Evolutionary conservation across 345 rosid species (phyloP), one percentile per base, ranked within the genome.

Genomic region (Eucalyptus victrix): DNA sequence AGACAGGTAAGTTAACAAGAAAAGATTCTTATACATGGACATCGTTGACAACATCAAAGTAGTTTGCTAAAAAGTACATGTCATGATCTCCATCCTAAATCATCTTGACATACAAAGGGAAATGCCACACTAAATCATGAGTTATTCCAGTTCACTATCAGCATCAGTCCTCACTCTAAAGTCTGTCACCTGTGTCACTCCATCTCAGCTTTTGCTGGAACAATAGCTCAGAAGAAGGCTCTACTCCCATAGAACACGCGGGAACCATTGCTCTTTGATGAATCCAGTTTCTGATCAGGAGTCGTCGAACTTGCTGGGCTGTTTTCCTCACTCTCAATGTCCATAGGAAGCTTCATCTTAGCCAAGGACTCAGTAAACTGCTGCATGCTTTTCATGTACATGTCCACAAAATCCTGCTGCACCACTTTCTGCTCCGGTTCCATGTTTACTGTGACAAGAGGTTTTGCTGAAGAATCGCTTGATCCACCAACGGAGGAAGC

Each of bases 341-440:
- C 99, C 91, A 97, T 86, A 65, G 99, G 99, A 86, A 98, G 99
- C 93, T 97, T 98, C 99, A 98, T 98, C 94, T 97, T 97, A 51
- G 99, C 99, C 93, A 98, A 91, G 76, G 99, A 98, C 93, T 98
- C 99, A 2, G 99, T 98, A 91, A 98, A 98, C 90, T 98, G 99
- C 92, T 97, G 99, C 99, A 98, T 98, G 91, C 99, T 97, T 93
- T 98, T 98, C 99, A 96, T 95, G 92, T 98, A 98, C 98, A 98
- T 98, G 92, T 98, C 98, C 7, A 97, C 99, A 88, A 96, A 94
- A 50, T 98, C 99, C 93, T 98, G 99, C 94, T 98, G 99, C 88
- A 96, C 97, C 89, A 96, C 92, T 87, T 94, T 96, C 89, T 94
- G 91, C 93, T 98, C 99, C 44, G 95, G 95, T 94, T 95, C 99